Base-by-base conservation (phyloP, 352 stramenopile species). In the Pythium coloratum region DNA sequence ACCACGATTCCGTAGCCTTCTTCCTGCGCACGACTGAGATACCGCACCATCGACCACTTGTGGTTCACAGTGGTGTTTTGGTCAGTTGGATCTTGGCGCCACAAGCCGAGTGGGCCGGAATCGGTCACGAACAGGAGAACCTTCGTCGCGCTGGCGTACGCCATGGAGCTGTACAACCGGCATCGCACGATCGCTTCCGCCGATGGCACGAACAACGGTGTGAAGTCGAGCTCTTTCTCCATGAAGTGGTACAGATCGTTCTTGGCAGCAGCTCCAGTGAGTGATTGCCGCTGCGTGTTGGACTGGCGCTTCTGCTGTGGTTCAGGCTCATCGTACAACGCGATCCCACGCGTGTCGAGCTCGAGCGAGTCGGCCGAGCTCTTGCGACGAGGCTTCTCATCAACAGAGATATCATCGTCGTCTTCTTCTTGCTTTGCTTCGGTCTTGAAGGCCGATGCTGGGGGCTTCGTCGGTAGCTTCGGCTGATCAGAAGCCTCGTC, bases 181-280 rank as follows among this genome's bases (percentile, higher is more conserved):
- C 88, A 96, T 26, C 88, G 88, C 34, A 96, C 87, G 6, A 87
- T 86, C 44, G 88, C 89, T n/a, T 96, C 88, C 18, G 86, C 81
- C 24, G 88, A 95, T 46, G 88, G 88, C 6, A 96, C 85, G 72
- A 96, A 96, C 42, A 91, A 73, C 55, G 86, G 81, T 1, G 84
- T 92, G 50, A 94, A 96, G 62, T 95, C 78, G 49, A 96, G 64
- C 47, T 95, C 87, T 59, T 74, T 81, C 67, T 96, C 88, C 75
- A 96, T 93, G 59, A 88, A 91, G 42, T 89, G 85, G 72, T 95
- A 94, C 50, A 96, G 72, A 57, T 96, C 88, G 42, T 92, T 92
- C 61, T 90, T 90, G n/a, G 79, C 66, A 7, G 60, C 75, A 33
- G 72, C 79, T 59, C 88, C 77, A 32, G 77, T 90, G 58, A 79